A percentile compares a stretch with the other conserved stretches of the same genome.
phyloP scores from a whole-genome alignment of 2,329 filamentous ascomycete species.

The Metarhizium anisopliae region DNA sequence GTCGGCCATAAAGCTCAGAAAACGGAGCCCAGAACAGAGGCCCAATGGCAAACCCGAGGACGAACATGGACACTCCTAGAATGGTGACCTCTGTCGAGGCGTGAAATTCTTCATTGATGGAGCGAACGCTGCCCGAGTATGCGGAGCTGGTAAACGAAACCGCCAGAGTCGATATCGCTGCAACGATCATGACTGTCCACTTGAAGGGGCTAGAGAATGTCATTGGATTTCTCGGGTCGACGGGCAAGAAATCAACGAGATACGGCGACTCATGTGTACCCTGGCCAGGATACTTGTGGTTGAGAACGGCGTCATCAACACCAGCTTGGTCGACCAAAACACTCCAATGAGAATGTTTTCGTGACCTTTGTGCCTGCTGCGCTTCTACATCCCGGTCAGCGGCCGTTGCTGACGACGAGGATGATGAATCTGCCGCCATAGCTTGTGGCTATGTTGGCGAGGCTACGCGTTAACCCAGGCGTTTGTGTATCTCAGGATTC shows the following conservation, averaged over 20 bases:
- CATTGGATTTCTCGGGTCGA: constrained; percentile 61
- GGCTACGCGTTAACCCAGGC: neutral
- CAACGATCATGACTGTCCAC: constrained; percentile 55
- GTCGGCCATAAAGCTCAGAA: constrained; percentile 53
- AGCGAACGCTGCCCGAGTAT: constrained; percentile 47
- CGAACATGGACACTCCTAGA: constrained; percentile 55
- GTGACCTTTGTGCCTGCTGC: constrained; percentile 17
- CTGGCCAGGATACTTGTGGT: constrained; percentile 46
- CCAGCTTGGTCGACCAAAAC: constrained; percentile 49
- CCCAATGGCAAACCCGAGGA: constrained; percentile 52
- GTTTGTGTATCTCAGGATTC: neutral
- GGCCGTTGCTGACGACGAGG: constrained; percentile 13
- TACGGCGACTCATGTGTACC: constrained; percentile 62
- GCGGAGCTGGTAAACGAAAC: constrained; percentile 64
- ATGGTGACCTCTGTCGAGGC: constrained; percentile 44
- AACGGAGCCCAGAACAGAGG: constrained; percentile 59
- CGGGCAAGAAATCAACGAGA: constrained; percentile 56
- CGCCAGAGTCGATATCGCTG: constrained; percentile 58
- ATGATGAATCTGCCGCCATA: constrained; percentile 7
- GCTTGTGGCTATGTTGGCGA: neutral
- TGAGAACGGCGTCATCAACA: constrained; percentile 46
- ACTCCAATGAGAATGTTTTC: constrained; percentile 35
- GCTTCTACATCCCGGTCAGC: constrained; percentile 34
- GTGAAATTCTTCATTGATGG: constrained; percentile 46
- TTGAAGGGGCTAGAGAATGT: constrained; percentile 47